These are phyloP conservation scores for Pleurotus platypus DNA, from an alignment of 768 basidiomycete species.

Conservation along the genomic window DNA sequence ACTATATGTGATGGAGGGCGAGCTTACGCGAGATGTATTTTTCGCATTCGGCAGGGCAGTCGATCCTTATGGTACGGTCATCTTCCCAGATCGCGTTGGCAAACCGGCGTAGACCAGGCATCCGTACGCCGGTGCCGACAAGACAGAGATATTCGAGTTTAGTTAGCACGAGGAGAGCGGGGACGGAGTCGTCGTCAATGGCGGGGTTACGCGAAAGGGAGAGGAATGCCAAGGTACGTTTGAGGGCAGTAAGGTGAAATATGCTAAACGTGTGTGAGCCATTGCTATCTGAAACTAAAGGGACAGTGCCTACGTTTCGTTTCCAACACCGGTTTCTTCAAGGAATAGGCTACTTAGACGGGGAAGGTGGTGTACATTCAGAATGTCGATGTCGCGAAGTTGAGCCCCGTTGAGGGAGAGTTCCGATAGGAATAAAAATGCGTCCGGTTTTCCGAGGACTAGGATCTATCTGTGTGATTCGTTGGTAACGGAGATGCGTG, in stretches of 20 bases:
- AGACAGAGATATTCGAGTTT: constrained; percentile 50
- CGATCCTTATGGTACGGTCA: constrained; percentile 41
- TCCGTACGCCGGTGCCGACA: constrained; percentile 49
- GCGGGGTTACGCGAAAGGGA: constrained; percentile 47
- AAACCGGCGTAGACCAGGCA: constrained; percentile 55
- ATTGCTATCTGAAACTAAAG: not conserved
- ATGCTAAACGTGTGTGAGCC: constrained; percentile 33
- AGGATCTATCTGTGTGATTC: not conserved
- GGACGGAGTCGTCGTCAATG: constrained; percentile 54
- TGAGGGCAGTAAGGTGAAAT: constrained; percentile 54
- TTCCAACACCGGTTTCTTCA: constrained; percentile 51
- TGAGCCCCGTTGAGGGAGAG: constrained; percentile 46
- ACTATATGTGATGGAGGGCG: not conserved
- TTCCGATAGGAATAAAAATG: constrained; percentile 46
- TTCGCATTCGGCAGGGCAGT: constrained; percentile 52
- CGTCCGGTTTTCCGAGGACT: constrained; percentile 50
- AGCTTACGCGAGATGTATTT: constrained; percentile 47
- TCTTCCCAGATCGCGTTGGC: constrained; percentile 32
- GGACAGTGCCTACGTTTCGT: constrained; percentile 49
- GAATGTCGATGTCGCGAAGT: constrained; percentile 45
- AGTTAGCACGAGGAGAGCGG: constrained; percentile 46
- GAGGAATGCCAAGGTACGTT: constrained; percentile 48
- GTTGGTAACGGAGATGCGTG: no score
- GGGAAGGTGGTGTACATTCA: constrained; percentile 51
- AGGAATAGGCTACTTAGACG: constrained; percentile 43